Evolutionary conservation across 441 rosid genomes (phyloP), one percentile per base, ranked within the genome.

Genomic region (Erodium trifolium): DNA sequence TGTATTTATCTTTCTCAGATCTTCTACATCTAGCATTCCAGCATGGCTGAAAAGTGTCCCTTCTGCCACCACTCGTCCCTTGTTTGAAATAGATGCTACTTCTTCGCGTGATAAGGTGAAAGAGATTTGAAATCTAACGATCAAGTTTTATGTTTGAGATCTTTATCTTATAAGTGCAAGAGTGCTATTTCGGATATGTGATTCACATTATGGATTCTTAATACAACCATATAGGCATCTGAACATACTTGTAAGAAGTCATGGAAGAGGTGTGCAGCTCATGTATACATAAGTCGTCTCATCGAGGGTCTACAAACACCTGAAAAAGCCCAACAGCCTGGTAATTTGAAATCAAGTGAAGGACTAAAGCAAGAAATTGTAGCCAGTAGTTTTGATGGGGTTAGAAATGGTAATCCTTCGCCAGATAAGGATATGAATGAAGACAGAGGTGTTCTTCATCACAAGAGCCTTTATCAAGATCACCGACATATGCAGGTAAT

Each of bases 271-370:
- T 84, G 92, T 63, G 78, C 85, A 2, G 69, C 83, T 78, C 98
- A 93, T 81, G 82, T 86, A 65, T 80, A 80, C 77, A 88, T 93
- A 72, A 81, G 86, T 70, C 81, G 11, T 60, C 88, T 93, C 77
- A 93, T 87, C 70, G 78, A 60, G 71, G 71, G 29, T 73, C 74
- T 87, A 57, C 82, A 86, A 68, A 76, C 29, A 16, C 70, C 75
- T 19, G 82, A 77, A 31, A 75, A 67, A 73, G 79, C 79, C 69
- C 83, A 80, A 19, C 27, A 23, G 27, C 27, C 27, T 23, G 2
- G 2, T 23, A 23, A 23, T 23, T 23, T 23, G 27, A 23, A 23
- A 23, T 23, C 27, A 23, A 72, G 68, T 13, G 82, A 76, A 53
- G 78, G 70, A 76, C 73, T 80, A 65, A 82, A 77, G 64, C 81